Evolutionary conservation across 257 asterid genomes (phyloP).

Genomic region (Mitragyna speciosa): DNA sequence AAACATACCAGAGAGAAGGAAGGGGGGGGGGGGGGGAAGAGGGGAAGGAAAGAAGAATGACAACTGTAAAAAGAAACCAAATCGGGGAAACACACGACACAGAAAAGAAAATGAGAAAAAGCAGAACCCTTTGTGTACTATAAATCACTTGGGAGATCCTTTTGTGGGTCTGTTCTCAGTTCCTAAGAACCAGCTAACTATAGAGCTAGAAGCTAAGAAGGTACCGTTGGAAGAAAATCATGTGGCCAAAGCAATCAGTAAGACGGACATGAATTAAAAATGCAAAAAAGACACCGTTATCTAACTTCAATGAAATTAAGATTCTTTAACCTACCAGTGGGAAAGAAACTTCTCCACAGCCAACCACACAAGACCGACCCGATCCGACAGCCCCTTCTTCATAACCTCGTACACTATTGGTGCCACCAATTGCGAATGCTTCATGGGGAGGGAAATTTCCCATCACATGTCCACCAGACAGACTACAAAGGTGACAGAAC

Average conservation of each 20-base stretch:
- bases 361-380: constrained; percentile 80
- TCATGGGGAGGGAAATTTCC: constrained; percentile 98
- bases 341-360: constrained; percentile 88
- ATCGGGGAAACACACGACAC: too few species aligned
- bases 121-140: too few species aligned
- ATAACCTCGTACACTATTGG: constrained; percentile 93
- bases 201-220: too few species aligned
- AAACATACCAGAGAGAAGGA: too few species aligned
- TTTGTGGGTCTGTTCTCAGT: too few species aligned
- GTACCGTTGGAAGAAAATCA: background rate
- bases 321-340: constrained; percentile 65
- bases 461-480: constrained; percentile 81
- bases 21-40: too few species aligned
- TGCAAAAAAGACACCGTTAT: background rate
- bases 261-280: background rate
- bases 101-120: too few species aligned
- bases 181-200: too few species aligned
- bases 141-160: too few species aligned
- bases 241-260: background rate
- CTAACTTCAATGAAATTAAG: background rate
- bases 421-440: constrained; percentile 97
- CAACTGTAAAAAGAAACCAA: too few species aligned
- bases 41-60: too few species aligned
- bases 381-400: constrained; percentile 98
- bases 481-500: constrained; percentile 39